A percentile compares a stretch with the other conserved stretches of the same genome.
These are phyloP conservation scores for Conticribra weissflogii DNA, from an alignment of 108 stramenopile species.

Conservation along the genomic window DNA sequence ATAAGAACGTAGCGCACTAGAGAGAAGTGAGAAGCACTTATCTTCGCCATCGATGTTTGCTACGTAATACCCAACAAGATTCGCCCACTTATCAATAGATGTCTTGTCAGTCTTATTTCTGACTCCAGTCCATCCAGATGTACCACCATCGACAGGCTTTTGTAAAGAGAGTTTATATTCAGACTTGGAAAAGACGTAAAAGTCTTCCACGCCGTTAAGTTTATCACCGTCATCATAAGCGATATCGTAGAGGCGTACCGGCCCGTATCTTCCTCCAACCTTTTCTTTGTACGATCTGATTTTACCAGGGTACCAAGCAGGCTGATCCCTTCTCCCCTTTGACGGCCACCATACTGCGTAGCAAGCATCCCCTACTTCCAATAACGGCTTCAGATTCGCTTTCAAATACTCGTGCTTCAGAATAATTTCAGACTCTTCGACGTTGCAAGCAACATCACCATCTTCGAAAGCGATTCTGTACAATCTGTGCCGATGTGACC, in stretches of 20 bases:
- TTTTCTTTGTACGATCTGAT: background rate
- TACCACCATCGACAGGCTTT: background rate
- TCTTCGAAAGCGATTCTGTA: background rate
- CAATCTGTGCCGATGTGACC: background rate
- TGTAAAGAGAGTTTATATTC: background rate
- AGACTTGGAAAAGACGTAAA: background rate
- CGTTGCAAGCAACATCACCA: background rate
- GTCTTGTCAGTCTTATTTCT: background rate
- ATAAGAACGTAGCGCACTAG: slow-evolving; percentile 10
- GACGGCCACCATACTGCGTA: background rate
- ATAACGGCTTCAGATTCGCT: background rate
- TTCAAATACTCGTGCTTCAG: background rate
- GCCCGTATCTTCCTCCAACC: background rate
- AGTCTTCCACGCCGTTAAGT: slow-evolving; percentile 5
- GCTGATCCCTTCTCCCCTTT: background rate
- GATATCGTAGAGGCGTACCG: background rate
- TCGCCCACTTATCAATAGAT: slow-evolving; percentile 19
- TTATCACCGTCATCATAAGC: slow-evolving; percentile 9
- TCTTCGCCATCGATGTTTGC: slow-evolving; percentile 2
- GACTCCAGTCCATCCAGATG: slow-evolving; percentile 11
- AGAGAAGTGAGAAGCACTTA: slow-evolving; percentile 4
- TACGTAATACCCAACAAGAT: slow-evolving; percentile 7
- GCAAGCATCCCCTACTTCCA: background rate
- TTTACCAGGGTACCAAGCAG: slow-evolving; percentile 4
- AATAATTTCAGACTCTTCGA: background rate